Base-by-base conservation (phyloP, 371 early-diverging fungal species). In the Apophysomyces variabilis region DNA sequence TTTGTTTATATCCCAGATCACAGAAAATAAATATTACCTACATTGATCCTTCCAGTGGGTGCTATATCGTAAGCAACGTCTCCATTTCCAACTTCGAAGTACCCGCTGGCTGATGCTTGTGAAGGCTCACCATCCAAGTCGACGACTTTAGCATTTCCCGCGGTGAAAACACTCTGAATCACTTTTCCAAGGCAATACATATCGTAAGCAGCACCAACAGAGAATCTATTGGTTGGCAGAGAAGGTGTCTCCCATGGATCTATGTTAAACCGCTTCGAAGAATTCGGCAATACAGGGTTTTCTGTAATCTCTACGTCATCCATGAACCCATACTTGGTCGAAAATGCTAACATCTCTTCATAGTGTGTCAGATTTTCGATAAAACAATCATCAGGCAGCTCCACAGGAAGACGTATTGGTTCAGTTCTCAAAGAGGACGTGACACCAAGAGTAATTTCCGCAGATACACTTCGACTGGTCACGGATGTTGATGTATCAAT, bases 301-400 rank as follows among this genome's bases (percentile, higher is more conserved):
- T 63, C 18, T 36, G 41, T 32, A 9, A 67, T 35, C 5, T 58
- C 63, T 3, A 60, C 46, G 1, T 59, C 44, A 36, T 81, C 70
- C 66, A 80, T 68, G 26, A 71, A 77, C 7, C 80, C 74, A 58
- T 89, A 87, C 50, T 85, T 82, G 2, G 78, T 76, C 13, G 85
- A 72, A 75, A 89, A 89, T 4, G 67, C 70, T 38, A 78, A 72
- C 1, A 86, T 76, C 37, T 80, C 78, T 66, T 89, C 89, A 66
- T 83, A 87, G 54, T 83, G 84, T 2, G 70, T 73, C n/a, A 89
- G 63, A 39, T 86, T 82, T 21, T 89, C 88, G 8, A 74, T 78
- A 66, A 89, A 89, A 16, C 75, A 65, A 6, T 78, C 70, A 7
- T 84, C 84, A 1, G 67, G 50, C 6, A 85, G 64, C 12, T 78